Evolutionary conservation across 1,139 yeast genomes (phyloP).

Genomic region (Debaryomyces fabryi): DNA sequence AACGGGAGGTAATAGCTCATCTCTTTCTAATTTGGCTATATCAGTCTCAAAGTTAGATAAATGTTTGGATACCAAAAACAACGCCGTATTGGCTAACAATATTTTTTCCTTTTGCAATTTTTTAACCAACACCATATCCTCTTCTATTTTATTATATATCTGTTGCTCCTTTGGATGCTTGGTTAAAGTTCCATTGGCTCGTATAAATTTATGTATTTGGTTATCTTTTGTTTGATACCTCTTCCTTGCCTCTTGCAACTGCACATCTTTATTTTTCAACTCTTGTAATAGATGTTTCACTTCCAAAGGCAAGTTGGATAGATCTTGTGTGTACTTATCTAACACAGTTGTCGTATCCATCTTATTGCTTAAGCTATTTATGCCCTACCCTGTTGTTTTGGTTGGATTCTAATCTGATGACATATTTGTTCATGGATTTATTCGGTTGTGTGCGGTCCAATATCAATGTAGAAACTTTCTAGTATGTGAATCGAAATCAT

Average conservation of each 20-base stretch:
- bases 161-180: constrained; percentile 84
- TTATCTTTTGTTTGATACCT: constrained; percentile 73
- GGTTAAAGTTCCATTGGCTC: constrained; percentile 79
- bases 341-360: constrained; percentile 56
- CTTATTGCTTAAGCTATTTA: neutral
- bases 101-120: constrained; percentile 77
- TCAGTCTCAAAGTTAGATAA: constrained; percentile 72
- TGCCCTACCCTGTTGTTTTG: neutral
- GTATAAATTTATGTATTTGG: constrained; percentile 79
- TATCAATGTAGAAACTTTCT: constrained; percentile 1
- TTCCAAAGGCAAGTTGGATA: constrained; percentile 90
- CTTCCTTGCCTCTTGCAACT: constrained; percentile 65
- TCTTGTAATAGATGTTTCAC: constrained; percentile 81
- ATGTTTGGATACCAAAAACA: constrained; percentile 76
- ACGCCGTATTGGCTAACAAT: constrained; percentile 78
- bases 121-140: constrained; percentile 64
- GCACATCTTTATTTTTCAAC: constrained; percentile 68
- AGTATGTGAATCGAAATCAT: neutral
- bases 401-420: neutral
- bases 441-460: constrained; percentile 5
- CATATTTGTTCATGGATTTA: neutral
- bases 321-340: constrained; percentile 51
- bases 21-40: constrained; percentile 73
- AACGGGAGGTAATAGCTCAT: constrained; percentile 72
- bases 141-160: constrained; percentile 65